Conservation (phyloP, 1,284 basidiomycete species). For the Xanthoconium separans region DNA sequence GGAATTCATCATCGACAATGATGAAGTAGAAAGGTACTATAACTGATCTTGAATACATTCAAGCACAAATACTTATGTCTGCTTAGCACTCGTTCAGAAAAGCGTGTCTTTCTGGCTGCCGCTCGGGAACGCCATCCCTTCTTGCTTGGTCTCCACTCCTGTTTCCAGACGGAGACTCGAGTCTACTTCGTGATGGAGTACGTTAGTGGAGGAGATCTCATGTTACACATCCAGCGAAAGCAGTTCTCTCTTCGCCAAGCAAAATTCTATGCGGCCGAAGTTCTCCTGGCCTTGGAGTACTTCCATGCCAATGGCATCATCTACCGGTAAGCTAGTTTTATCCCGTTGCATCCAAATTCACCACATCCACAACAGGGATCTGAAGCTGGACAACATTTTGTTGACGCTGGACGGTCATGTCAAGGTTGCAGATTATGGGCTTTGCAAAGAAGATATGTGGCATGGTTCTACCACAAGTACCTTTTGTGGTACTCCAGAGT, state of each 20-base stretch:
- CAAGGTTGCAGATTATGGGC: constrained; percentile 98
- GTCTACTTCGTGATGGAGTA: constrained; percentile 95
- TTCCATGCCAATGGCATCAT: constrained; percentile 99
- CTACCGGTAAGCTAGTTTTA: constrained; percentile 67
- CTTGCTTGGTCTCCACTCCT: constrained; percentile 94
- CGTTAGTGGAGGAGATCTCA: constrained; percentile 93
- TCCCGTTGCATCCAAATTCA: background rate
- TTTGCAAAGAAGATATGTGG: constrained; percentile 99
- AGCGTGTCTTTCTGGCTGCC: constrained; percentile 96
- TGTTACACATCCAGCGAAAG: constrained; percentile 93
- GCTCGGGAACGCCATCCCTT: constrained; percentile 97
- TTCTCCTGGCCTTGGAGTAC: constrained; percentile 94
- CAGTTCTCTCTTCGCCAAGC: constrained; percentile 95
- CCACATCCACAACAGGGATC: constrained; percentile 58
- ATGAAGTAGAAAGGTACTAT: constrained; percentile 93
- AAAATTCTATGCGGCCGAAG: constrained; percentile 99
- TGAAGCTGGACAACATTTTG: constrained; percentile 98
- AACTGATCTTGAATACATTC: background rate
- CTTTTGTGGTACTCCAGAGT: constrained; percentile 99
- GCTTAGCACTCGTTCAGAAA: constrained; percentile 94
- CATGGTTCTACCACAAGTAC: constrained; percentile 96
- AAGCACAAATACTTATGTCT: constrained; percentile 8
- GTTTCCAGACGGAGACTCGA: constrained; percentile 99
- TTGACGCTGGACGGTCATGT: constrained; percentile 97
- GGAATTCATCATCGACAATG: constrained; percentile 99